These are phyloP conservation scores for Globisporangium takayamanum DNA, from an alignment of 352 stramenopile species.

Conservation along the genomic window DNA sequence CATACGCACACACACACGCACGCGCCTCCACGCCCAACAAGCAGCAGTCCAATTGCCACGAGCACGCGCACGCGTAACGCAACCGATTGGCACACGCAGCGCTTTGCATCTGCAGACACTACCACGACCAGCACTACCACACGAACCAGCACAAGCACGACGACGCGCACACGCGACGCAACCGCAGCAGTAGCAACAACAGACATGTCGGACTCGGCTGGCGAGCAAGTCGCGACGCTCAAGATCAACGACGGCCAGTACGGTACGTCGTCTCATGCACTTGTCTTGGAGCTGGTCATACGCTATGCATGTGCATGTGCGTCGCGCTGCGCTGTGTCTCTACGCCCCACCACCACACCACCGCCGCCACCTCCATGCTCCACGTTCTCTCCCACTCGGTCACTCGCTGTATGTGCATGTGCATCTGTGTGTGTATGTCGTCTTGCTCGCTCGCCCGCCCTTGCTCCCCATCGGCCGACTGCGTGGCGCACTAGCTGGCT, in stretches of 20 bases:
- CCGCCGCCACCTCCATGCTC: not conserved
- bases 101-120: too few species aligned
- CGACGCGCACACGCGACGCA: too few species aligned
- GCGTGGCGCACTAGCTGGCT: too few species aligned
- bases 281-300: not conserved
- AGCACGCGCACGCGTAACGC: too few species aligned
- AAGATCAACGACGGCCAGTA: conserved; percentile 41
- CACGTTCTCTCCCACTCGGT: not conserved
- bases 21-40: too few species aligned
- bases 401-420: not conserved
- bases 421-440: not conserved
- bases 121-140: too few species aligned
- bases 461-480: too few species aligned
- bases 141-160: too few species aligned
- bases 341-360: not conserved
- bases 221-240: conserved; percentile 36
- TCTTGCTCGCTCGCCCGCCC: not conserved
- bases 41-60: too few species aligned
- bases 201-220: conserved; percentile 10
- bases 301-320: not conserved
- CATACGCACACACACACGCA: too few species aligned
- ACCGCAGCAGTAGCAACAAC: not conserved
- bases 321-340: not conserved
- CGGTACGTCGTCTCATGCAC: conserved; percentile 17
- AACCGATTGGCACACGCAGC: too few species aligned